Evolutionary conservation across 2,329 filamentous ascomycete species (phyloP).

Genomic region (Phaeosphaeriaceae sp.): DNA sequence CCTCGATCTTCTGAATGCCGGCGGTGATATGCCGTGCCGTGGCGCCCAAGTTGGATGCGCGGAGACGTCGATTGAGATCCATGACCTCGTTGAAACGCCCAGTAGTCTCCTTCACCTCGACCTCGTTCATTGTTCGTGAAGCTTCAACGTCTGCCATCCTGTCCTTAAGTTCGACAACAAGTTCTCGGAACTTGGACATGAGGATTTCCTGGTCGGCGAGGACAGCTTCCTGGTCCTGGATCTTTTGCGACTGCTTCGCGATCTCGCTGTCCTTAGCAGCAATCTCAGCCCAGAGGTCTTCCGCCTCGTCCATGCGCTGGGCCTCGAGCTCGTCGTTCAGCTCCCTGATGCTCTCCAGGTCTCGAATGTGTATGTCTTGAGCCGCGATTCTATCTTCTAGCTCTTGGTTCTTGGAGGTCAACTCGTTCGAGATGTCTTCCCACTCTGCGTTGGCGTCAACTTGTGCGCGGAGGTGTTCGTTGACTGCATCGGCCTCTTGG

Average conservation of each 20-base stretch:
- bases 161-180: constrained; percentile 83
- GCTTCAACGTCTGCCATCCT: constrained; percentile 92
- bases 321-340: constrained; percentile 93
- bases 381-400: constrained; percentile 85
- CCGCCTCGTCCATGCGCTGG: constrained; percentile 91
- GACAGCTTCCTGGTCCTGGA: constrained; percentile 76
- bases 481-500: constrained; percentile 72
- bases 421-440: constrained; percentile 92
- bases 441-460: constrained; percentile 86
- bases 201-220: constrained; percentile 92
- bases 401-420: constrained; percentile 85
- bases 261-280: constrained; percentile 87
- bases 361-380: constrained; percentile 80
- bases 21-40: constrained; percentile 95
- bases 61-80: constrained; percentile 94
- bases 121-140: constrained; percentile 89
- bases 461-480: constrained; percentile 88
- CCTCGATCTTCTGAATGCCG: constrained; percentile 84
- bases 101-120: constrained; percentile 88
- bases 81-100: constrained; percentile 91
- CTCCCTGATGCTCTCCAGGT: constrained; percentile 88
- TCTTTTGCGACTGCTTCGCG: constrained; percentile 77
- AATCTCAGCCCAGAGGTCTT: constrained; percentile 91
- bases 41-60: constrained; percentile 86
- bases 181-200: constrained; percentile 83